Conservation (phyloP, 2,329 filamentous ascomycete genomes). For the Akanthomyces uredinophilus region DNA sequence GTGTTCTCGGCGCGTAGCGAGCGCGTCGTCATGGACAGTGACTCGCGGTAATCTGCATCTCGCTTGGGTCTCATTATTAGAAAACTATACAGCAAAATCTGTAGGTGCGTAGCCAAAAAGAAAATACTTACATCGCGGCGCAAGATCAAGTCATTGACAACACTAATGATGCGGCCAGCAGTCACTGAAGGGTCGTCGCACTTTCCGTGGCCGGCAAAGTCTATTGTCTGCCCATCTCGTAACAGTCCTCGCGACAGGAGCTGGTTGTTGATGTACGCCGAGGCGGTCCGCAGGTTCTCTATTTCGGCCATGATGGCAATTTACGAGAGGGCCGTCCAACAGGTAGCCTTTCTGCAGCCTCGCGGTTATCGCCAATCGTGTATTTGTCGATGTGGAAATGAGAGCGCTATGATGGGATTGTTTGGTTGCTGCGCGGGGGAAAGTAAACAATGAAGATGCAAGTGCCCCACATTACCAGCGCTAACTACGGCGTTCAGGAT, state of each 20-base stretch:
- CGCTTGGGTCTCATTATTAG: constrained; percentile 47
- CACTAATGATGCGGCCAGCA: constrained; percentile 82
- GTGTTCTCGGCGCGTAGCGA: constrained; percentile 69
- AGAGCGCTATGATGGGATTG: constrained; percentile 8
- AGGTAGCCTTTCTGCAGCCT: neutral
- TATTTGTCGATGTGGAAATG: neutral
- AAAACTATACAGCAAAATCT: neutral
- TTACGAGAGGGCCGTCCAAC: neutral
- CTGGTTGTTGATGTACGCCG: constrained; percentile 69
- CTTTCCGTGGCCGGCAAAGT: constrained; percentile 71
- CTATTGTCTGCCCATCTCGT: constrained; percentile 66
- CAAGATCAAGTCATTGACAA: constrained; percentile 89
- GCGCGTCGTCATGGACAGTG: constrained; percentile 71
- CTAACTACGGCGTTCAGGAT: neutral
- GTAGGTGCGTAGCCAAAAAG: neutral
- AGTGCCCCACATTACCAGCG: constrained; percentile 20
- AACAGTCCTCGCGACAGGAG: constrained; percentile 61
- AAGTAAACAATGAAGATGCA: constrained; percentile 33
- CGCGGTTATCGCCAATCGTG: neutral
- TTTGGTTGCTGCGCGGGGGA: constrained; percentile 33
- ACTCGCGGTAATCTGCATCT: constrained; percentile 84
- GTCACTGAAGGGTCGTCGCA: constrained; percentile 52
- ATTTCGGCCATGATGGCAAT: constrained; percentile 46
- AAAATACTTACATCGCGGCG: constrained; percentile 69
- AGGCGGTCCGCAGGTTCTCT: constrained; percentile 61